phyloP scores from a whole-genome alignment of 1,139 yeast genomes.

The Williopsis jadinii region DNA sequence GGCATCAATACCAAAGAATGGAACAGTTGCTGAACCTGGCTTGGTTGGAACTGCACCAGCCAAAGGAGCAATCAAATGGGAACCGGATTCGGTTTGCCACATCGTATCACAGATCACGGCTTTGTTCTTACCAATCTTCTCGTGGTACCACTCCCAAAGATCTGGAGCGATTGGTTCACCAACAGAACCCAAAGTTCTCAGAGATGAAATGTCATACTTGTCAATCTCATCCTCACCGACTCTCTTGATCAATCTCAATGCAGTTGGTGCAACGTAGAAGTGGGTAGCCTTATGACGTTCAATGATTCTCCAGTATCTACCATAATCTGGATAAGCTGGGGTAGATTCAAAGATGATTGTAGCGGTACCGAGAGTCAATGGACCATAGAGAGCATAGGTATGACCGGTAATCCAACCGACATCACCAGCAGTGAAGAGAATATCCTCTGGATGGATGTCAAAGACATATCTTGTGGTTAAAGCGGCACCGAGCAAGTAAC shows the following conservation, averaged over 20 bases:
- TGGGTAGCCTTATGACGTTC: slow-evolving; percentile 92
- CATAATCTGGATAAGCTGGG: slow-evolving; percentile 94
- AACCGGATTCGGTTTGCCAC: slow-evolving; percentile 99
- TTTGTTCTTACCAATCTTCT: slow-evolving; percentile 80
- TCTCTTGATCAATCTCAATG: slow-evolving; percentile 88
- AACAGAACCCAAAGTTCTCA: slow-evolving; percentile 94
- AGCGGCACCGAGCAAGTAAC: slow-evolving; percentile 91
- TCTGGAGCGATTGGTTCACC: slow-evolving; percentile 99
- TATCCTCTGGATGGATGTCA: slow-evolving; percentile 84
- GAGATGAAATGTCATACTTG: slow-evolving; percentile 81
- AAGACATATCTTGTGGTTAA: slow-evolving; percentile 90
- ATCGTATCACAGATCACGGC: slow-evolving; percentile 90
- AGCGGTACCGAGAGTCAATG: slow-evolving; percentile 81
- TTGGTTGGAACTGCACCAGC: slow-evolving; percentile 94
- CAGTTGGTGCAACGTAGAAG: slow-evolving; percentile 98
- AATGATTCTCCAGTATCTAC: slow-evolving; percentile 95
- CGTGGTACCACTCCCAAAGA: slow-evolving; percentile 98
- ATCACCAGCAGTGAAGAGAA: slow-evolving; percentile 95
- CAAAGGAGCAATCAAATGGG: slow-evolving; percentile 90
- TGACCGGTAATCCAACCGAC: slow-evolving; percentile 99
- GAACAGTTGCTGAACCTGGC: slow-evolving; percentile 96
- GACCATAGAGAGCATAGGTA: slow-evolving; percentile 93
- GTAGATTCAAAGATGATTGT: slow-evolving; percentile 95
- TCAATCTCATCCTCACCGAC: slow-evolving; percentile 83
- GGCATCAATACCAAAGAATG: slow-evolving; percentile 92